Percentiles rank a stretch among this genome's conserved stretches.
phyloP scores from a whole-genome alignment of 148 eudicot genomes.

The Hydrangea macrophylla region DNA sequence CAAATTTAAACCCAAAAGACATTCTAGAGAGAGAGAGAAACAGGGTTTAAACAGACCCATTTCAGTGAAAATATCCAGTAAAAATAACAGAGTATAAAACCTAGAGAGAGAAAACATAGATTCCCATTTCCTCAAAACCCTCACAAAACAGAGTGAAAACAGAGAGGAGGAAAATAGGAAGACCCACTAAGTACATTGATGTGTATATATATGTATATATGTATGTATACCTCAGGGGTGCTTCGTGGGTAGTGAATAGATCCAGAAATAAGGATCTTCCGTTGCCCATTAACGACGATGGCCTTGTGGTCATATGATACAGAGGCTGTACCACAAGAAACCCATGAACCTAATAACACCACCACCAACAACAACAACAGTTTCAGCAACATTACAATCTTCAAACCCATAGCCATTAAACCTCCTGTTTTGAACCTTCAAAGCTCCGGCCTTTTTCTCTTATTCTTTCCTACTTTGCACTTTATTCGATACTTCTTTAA shows the following conservation, averaged over 20 bases:
- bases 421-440: slow-evolving; percentile 5
- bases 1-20: neutral
- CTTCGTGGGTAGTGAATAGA: slow-evolving; percentile 94
- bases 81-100: slow-evolving; percentile 15
- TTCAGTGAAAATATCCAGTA: neutral
- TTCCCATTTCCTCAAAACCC: neutral
- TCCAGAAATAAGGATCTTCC: slow-evolving; percentile 83
- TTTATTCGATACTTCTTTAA: slow-evolving; percentile 36
- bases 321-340: slow-evolving; percentile 34
- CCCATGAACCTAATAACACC: slow-evolving; percentile 35
- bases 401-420: slow-evolving; percentile 19
- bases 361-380: slow-evolving; percentile 20
- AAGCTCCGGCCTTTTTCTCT: slow-evolving; percentile 21
- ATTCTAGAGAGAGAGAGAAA: neutral
- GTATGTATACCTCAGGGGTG: slow-evolving; percentile 67
- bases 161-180: neutral
- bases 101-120: neutral
- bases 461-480: slow-evolving; percentile 13
- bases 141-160: neutral
- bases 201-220: neutral
- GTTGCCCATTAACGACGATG: slow-evolving; percentile 70
- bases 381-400: slow-evolving; percentile 16
- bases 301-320: slow-evolving; percentile 73
- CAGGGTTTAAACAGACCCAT: neutral
- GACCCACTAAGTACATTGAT: neutral